Evolutionary conservation across 1,284 basidiomycete species (phyloP).

Genomic region (Malassezia sp.): DNA sequence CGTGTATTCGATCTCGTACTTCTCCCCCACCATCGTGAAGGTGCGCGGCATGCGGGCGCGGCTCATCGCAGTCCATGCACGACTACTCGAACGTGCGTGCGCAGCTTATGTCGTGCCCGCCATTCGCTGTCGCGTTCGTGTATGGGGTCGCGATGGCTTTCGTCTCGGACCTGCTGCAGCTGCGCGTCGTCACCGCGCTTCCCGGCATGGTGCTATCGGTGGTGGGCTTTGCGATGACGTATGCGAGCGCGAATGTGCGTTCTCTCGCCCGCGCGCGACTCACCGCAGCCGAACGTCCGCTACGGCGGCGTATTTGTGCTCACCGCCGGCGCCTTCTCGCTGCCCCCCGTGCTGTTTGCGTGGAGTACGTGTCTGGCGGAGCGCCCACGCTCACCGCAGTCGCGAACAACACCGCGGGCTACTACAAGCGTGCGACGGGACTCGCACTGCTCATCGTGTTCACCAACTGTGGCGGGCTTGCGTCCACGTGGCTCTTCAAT

Average conservation of each 20-base stretch:
- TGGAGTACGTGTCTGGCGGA: constrained; percentile 7
- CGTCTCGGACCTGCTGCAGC: constrained; percentile 26
- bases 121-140: constrained; percentile 30
- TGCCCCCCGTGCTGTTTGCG: constrained; percentile 13
- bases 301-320: constrained; percentile 36
- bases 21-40: constrained; percentile 37
- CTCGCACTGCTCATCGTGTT: constrained; percentile 32
- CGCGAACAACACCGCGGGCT: constrained; percentile 23
- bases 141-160: constrained; percentile 26
- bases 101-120: constrained; percentile 35
- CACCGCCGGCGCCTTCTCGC: constrained; percentile 24
- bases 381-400: constrained; percentile 9
- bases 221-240: constrained; percentile 27
- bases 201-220: constrained; percentile 21
- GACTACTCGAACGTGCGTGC: constrained; percentile 19
- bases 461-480: constrained; percentile 33
- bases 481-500: constrained; percentile 27
- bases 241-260: constrained; percentile 15
- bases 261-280: constrained; percentile 4
- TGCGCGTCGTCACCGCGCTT: constrained; percentile 23
- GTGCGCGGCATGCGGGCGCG: too few relatives aligned
- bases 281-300: constrained; percentile 8
- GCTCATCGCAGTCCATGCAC: too few relatives aligned
- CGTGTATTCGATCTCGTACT: constrained; percentile 33
- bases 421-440: constrained; percentile 33